A percentile compares a stretch with the other conserved stretches of the same genome.
phyloP scores from a whole-genome alignment of 768 basidiomycete species.

The Lentinus brumalis region DNA sequence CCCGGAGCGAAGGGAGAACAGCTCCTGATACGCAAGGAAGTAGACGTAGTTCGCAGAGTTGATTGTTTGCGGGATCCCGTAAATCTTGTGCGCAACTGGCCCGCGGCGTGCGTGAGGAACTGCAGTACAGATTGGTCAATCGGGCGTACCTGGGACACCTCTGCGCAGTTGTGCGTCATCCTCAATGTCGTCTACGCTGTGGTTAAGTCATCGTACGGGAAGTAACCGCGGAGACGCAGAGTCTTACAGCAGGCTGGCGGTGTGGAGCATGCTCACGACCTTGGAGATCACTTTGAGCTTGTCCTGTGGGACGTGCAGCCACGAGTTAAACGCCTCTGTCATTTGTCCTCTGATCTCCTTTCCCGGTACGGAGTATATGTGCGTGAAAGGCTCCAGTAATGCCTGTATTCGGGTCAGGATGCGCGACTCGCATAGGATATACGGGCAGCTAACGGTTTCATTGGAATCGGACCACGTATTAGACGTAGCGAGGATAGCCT shows the following conservation, averaged over 20 bases:
- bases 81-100: slow-evolving; percentile 90
- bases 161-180: slow-evolving; percentile 86
- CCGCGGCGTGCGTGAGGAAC: background rate
- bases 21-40: slow-evolving; percentile 88
- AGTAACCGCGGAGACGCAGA: background rate
- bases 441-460: slow-evolving; percentile 18
- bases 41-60: slow-evolving; percentile 98
- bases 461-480: slow-evolving; percentile 24
- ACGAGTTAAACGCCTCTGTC: slow-evolving; percentile 90
- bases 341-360: slow-evolving; percentile 90
- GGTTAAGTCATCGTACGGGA: slow-evolving; percentile 7
- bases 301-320: slow-evolving; percentile 80
- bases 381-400: slow-evolving; percentile 86
- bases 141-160: slow-evolving; percentile 70
- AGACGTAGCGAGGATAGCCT: slow-evolving; percentile 14
- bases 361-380: slow-evolving; percentile 81
- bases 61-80: slow-evolving; percentile 94
- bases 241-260: slow-evolving; percentile 86
- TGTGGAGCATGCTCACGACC: slow-evolving; percentile 93
- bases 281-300: slow-evolving; percentile 74
- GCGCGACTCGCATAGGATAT: too few species aligned
- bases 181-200: slow-evolving; percentile 92
- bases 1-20: slow-evolving; percentile 56
- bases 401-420: slow-evolving; percentile 31
- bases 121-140: background rate